Conservation (phyloP, 805 yeast genomes). For the Isabelozyma heimii region DNA sequence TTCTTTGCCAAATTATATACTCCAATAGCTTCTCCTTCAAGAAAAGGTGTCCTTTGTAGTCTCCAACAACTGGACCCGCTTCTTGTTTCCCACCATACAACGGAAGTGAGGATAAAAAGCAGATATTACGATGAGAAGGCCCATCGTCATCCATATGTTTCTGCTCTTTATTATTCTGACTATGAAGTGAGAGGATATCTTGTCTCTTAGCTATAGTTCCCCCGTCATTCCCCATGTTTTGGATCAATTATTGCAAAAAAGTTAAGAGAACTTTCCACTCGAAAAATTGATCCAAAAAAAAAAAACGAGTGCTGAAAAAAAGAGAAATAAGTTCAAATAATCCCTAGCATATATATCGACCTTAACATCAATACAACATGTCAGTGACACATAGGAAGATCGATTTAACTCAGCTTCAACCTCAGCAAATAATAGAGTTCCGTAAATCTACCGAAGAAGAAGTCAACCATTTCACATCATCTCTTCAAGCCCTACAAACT, state of each 20-base stretch:
- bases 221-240: constrained; percentile 56
- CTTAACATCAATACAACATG: neutral
- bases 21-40: constrained; percentile 64
- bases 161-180: constrained; percentile 12
- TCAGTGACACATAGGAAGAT: constrained; percentile 24
- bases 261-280: neutral
- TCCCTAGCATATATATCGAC: neutral
- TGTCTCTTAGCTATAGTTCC: constrained; percentile 63
- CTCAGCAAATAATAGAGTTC: constrained; percentile 82
- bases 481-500: constrained; percentile 76
- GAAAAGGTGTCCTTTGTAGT: constrained; percentile 62
- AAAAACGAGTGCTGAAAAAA: neutral
- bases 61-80: constrained; percentile 56
- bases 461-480: constrained; percentile 78
- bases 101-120: constrained; percentile 44
- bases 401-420: constrained; percentile 68
- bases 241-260: neutral
- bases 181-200: constrained; percentile 40
- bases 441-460: constrained; percentile 83
- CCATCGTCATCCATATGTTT: constrained; percentile 16
- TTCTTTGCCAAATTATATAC: constrained; percentile 38
- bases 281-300: neutral
- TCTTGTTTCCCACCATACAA: constrained; percentile 27
- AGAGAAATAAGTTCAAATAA: neutral
- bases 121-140: constrained; percentile 39